Conservation (phyloP, 345 rosid genomes). For the Euclidium syriacum region DNA sequence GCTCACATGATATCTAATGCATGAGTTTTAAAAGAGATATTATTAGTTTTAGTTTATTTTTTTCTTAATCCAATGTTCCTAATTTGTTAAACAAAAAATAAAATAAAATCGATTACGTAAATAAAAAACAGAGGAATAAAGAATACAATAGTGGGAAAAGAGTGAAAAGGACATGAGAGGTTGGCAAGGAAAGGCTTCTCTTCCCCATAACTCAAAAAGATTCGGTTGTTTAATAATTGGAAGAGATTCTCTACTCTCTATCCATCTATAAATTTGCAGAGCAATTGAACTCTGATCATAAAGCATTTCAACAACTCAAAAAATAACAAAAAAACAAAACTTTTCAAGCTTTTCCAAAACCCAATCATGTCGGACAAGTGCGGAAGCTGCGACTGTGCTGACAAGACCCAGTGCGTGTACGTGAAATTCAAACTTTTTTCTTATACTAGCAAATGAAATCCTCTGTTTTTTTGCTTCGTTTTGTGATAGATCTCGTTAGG, state of each 20-base stretch:
- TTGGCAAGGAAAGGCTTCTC: constrained; percentile 34
- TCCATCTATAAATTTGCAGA: constrained; percentile 48
- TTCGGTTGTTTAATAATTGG: constrained; percentile 13
- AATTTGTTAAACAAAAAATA: too few relatives aligned
- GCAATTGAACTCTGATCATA: constrained; percentile 10
- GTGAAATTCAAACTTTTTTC: too few relatives aligned
- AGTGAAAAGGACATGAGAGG: constrained; percentile 62
- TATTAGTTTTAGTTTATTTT: too few relatives aligned
- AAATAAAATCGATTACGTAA: neutral
- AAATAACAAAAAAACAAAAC: neutral
- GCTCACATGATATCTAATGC: too few relatives aligned
- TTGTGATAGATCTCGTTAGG: neutral
- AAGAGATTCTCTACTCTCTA: constrained; percentile 24
- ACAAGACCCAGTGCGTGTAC: constrained; percentile 75
- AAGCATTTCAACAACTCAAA: neutral
- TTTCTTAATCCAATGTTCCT: neutral
- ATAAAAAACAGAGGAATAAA: neutral
- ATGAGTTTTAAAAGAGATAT: too few relatives aligned
- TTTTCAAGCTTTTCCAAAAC: neutral
- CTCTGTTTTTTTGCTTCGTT: neutral
- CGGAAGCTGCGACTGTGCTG: constrained; percentile 75
- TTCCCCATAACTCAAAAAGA: constrained; percentile 29
- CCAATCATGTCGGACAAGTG: constrained; percentile 65
- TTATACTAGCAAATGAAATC: too few relatives aligned
- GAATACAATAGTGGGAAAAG: constrained; percentile 5